A percentile compares a stretch with the other conserved stretches of the same genome.
These are phyloP conservation scores for Erysiphe pulchra DNA, from an alignment of 2,329 filamentous ascomycete genomes.

Conservation along the genomic window DNA sequence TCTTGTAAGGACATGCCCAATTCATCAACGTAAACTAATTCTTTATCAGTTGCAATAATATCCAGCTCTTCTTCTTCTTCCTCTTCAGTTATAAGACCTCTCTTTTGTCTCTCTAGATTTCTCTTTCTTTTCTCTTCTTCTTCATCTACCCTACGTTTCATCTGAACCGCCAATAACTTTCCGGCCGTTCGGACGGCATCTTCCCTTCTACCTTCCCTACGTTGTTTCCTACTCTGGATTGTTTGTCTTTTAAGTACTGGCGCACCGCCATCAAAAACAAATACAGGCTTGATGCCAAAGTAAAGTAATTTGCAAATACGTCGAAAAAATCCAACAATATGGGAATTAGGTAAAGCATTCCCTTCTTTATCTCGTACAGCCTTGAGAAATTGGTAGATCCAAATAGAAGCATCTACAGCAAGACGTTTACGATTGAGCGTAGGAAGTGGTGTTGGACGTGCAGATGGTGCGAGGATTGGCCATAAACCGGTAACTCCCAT, in stretches of 20 bases:
- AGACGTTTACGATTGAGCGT: slow-evolving; percentile 90
- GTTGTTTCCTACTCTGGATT: slow-evolving; percentile 49
- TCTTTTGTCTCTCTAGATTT: slow-evolving; percentile 14
- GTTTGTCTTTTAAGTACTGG: slow-evolving; percentile 79
- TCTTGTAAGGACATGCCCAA: slow-evolving; percentile 57
- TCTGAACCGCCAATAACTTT: slow-evolving; percentile 76
- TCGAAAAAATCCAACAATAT: slow-evolving; percentile 93
- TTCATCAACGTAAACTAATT: slow-evolving; percentile 74
- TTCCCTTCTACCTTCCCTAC: slow-evolving; percentile 69
- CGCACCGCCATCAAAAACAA: slow-evolving; percentile 92
- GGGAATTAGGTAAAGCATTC: slow-evolving; percentile 83
- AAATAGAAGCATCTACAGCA: slow-evolving; percentile 93
- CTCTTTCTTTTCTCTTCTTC: slow-evolving; percentile 40
- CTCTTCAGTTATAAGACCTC: slow-evolving; percentile 23
- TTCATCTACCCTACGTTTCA: slow-evolving; percentile 74
- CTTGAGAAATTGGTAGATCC: slow-evolving; percentile 99
- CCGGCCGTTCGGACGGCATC: slow-evolving; percentile 83
- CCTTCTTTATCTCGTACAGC: slow-evolving; percentile 96
- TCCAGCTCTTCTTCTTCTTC: slow-evolving; percentile 42
- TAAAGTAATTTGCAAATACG: slow-evolving; percentile 94
- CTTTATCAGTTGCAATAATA: slow-evolving; percentile 27
- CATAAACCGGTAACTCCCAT: slow-evolving; percentile 99
- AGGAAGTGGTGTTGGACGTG: slow-evolving; percentile 83
- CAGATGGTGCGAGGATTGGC: slow-evolving; percentile 86
- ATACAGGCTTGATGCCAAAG: slow-evolving; percentile 88